Conservation (phyloP, 768 basidiomycete genomes). For the Termitomyces sp. region DNA sequence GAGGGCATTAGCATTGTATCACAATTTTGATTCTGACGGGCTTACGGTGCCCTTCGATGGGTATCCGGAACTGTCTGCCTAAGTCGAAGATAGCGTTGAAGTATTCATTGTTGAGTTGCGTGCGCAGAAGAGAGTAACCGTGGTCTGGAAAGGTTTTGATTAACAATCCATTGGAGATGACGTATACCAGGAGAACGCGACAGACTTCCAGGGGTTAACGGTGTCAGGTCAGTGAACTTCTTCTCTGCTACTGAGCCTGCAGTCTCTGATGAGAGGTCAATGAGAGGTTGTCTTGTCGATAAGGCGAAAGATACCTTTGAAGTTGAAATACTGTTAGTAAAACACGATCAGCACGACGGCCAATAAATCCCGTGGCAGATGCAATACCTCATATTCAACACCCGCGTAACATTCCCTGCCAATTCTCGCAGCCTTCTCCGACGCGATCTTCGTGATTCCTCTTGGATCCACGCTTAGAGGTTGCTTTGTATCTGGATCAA, state of each 20-base stretch:
- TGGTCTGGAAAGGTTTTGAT: slow-evolving; percentile 62
- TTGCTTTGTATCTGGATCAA: slow-evolving; percentile 80
- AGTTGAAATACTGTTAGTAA: slow-evolving; percentile 81
- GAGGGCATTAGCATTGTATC: neutral
- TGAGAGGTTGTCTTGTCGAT: neutral
- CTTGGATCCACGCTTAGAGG: slow-evolving; percentile 85
- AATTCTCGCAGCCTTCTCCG: slow-evolving; percentile 44
- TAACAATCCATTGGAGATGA: neutral
- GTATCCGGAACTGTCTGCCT: slow-evolving; percentile 68
- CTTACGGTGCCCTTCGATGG: slow-evolving; percentile 85
- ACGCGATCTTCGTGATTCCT: slow-evolving; percentile 65
- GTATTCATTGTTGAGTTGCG: slow-evolving; percentile 86
- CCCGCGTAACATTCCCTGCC: slow-evolving; percentile 77
- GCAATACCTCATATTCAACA: slow-evolving; percentile 84
- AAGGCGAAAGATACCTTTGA: slow-evolving; percentile 58
- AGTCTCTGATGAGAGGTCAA: slow-evolving; percentile 57
- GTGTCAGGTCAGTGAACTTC: slow-evolving; percentile 67
- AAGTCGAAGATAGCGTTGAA: slow-evolving; percentile 88
- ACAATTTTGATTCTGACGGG: slow-evolving; percentile 3
- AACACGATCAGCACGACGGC: neutral
- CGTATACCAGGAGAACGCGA: slow-evolving; percentile 11
- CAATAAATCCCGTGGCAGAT: neutral
- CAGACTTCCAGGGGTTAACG: slow-evolving; percentile 92
- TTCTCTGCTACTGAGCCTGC: slow-evolving; percentile 75
- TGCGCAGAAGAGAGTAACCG: slow-evolving; percentile 91